A percentile compares a stretch with the other conserved stretches of the same genome.
Conservation (phyloP, 306 rosid species). For the Luffa acutangula region DNA sequence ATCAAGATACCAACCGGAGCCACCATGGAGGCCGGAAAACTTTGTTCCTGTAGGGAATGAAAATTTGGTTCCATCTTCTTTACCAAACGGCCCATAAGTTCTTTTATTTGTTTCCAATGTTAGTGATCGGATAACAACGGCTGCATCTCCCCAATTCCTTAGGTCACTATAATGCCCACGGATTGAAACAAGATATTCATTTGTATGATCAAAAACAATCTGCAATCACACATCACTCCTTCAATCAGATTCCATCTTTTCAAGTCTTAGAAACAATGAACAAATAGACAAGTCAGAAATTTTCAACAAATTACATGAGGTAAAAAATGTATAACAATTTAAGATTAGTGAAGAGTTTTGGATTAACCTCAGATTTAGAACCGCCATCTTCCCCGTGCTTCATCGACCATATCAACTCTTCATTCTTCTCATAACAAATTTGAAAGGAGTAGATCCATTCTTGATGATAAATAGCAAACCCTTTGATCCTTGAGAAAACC, state of each 20-base stretch:
- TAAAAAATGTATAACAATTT: not conserved
- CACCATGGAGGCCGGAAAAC: not conserved
- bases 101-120: not conserved
- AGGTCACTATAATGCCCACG: not conserved
- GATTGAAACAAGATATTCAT: not conserved
- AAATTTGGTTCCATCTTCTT: not conserved
- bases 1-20: not conserved
- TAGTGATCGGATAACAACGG: not conserved
- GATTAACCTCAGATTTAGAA: conserved; percentile 22
- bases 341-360: not conserved
- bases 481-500: conserved; percentile 11
- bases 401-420: conserved; percentile 10
- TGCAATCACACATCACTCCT: not conserved
- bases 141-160: not conserved
- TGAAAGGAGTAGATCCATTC: conserved; percentile 15
- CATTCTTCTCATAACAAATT: conserved; percentile 15
- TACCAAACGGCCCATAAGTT: not conserved
- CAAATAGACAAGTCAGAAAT: too few relatives aligned
- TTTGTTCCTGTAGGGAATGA: not conserved
- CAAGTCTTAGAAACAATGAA: too few relatives aligned
- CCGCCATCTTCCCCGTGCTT: conserved; percentile 25
- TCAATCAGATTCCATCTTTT: too few relatives aligned
- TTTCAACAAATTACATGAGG: too few relatives aligned
- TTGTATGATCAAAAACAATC: conserved; percentile 1
- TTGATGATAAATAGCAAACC: conserved; percentile 7